Percentiles rank a stretch among this genome's conserved stretches.
Conservation (phyloP, 106 monocot genomes). For the Dendrobium officinale region DNA sequence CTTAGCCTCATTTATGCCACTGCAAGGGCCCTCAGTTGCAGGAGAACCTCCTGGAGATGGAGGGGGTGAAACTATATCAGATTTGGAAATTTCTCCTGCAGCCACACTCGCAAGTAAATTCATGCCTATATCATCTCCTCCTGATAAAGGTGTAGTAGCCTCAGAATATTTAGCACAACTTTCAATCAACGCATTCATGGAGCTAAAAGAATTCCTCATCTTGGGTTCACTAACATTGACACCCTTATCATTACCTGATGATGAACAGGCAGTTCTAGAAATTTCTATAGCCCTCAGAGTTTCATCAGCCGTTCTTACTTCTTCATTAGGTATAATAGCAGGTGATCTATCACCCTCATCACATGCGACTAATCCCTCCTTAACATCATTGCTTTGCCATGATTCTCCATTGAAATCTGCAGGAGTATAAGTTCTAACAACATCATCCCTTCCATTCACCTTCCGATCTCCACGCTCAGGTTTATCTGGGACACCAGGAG, state of each 20-base stretch:
- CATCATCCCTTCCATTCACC: conserved; percentile 32
- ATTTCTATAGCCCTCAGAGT: conserved; percentile 17
- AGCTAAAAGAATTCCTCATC: conserved; percentile 43
- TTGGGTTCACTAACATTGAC: conserved; percentile 18
- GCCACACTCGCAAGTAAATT: conserved; percentile 84
- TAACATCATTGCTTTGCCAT: conserved; percentile 35
- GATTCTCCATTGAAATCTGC: conserved; percentile 36
- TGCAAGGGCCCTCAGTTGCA: conserved; percentile 19
- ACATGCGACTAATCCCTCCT: conserved; percentile 19
- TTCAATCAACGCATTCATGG: conserved; percentile 71
- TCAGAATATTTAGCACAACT: conserved; percentile 65
- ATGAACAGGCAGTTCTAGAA: conserved; percentile 19
- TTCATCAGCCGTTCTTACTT: conserved; percentile 19
- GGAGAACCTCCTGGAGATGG: conserved; percentile 37
- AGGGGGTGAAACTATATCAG: conserved; percentile 36
- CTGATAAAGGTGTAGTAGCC: conserved; percentile 30
- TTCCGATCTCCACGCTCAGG: conserved; percentile 24
- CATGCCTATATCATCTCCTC: conserved; percentile 71
- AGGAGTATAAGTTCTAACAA: conserved; percentile 21
- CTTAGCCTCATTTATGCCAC: conserved; percentile 30
- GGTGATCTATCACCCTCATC: conserved; percentile 40
- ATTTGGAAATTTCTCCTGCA: conserved; percentile 61
- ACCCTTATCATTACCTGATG: conserved; percentile 28
- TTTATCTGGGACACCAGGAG: conserved; percentile 48
- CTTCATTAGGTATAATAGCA: conserved; percentile 19